Base-by-base conservation (phyloP, 805 yeast genomes). In the Candida hungchunana region DNA sequence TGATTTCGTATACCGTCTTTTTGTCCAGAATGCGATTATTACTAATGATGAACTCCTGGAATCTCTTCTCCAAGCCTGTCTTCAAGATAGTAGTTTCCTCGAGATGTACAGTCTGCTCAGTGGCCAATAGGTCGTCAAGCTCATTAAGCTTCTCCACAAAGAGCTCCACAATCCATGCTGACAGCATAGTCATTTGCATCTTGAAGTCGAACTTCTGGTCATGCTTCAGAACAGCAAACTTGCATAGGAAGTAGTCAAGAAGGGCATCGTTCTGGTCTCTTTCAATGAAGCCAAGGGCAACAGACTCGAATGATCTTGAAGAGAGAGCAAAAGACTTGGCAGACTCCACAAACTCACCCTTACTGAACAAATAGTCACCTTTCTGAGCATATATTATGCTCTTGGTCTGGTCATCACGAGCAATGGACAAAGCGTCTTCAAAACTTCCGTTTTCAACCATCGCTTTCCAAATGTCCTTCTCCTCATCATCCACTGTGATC, bases 381-480 rank as follows among this genome's bases (percentile, higher is more conserved):
- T 82, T 72, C 17, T 66, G 67, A 7, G 65, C 59, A 34, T 73
- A 56, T 4, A 87, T 70, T 7, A 63, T 53, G 47, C 79, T 79
- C 32, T 53, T 62, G n/a, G 63, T 58, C 9, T 48, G 32, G n/a
- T 56, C 23, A 37, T 71, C 69, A 20, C 60, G 48, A 4, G 70
- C 44, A 7, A 54, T 46, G 2, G 55, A 44, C 31, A 85, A 61
- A 0, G 96, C 96, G 29, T 75, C 76, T 13, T 80, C 84, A 56
- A 69, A 90, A 38, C 73, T 59, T 7, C 64, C 57, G 33, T 64
- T 64, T 4, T 67, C 68, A n/a, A 79, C 53, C 49, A 79, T 57
- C 1, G 74, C 63, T 35, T 71, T 73, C 96, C 97, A 86, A 3
- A 89, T 78, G 18, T 82, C 82, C 5, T 71, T 63, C 5, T 78